phyloP scores from a whole-genome alignment of 768 basidiomycete species.

The Rhizopogon salebrosus region DNA sequence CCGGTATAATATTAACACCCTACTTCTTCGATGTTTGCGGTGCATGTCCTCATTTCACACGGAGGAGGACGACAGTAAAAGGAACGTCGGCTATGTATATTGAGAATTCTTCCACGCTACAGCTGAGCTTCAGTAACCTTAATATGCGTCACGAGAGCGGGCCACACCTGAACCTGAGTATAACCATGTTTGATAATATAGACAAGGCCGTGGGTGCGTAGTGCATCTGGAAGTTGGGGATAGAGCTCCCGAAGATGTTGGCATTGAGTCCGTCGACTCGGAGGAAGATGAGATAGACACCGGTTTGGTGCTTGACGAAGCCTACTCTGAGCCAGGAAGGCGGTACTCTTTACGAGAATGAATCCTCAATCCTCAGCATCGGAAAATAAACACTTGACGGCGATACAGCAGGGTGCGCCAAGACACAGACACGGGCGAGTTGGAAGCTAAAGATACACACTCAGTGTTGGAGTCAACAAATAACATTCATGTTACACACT shows the following conservation, averaged over 20 bases:
- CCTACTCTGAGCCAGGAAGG: background rate
- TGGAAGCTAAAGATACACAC: too few relatives aligned
- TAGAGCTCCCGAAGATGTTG: background rate
- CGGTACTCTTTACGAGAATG: background rate
- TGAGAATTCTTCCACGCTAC: slow-evolving; percentile 41
- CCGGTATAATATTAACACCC: slow-evolving; percentile 43
- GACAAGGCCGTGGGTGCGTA: slow-evolving; percentile 33
- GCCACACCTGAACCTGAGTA: slow-evolving; percentile 38
- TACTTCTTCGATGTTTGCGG: slow-evolving; percentile 31
- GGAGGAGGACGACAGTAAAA: slow-evolving; percentile 33
- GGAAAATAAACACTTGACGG: slow-evolving; percentile 11
- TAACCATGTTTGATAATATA: too few relatives aligned
- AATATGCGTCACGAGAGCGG: background rate
- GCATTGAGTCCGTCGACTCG: background rate
- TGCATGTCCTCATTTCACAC: slow-evolving; percentile 39
- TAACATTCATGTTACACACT: slow-evolving; percentile 6
- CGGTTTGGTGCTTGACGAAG: background rate
- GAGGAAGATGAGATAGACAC: background rate
- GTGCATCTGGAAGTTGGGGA: background rate
- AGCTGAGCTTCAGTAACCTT: background rate
- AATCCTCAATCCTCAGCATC: background rate
- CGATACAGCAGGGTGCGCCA: slow-evolving; percentile 22
- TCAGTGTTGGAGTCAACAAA: too few relatives aligned
- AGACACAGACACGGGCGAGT: slow-evolving; percentile 22
- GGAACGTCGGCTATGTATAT: slow-evolving; percentile 43